Evolutionary conservation across 768 basidiomycete species (phyloP).

Genomic region (Suillus occidentalis): DNA sequence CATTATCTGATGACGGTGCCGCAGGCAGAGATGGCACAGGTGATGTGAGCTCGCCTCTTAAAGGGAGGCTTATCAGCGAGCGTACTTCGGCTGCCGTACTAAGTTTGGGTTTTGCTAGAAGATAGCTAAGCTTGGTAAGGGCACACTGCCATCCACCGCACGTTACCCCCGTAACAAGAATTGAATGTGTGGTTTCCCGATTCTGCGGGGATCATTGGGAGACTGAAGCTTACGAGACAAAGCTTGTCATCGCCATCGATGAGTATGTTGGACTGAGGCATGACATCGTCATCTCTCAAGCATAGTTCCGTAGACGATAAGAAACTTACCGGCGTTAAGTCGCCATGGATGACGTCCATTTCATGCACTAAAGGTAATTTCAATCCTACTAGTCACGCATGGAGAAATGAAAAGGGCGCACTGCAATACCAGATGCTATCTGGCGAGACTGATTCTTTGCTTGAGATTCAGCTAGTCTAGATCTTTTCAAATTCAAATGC

Average conservation of each 20-base stretch:
- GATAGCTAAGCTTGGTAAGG: constrained; percentile 84
- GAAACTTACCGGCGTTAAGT: constrained; percentile 36
- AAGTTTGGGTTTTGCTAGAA: constrained; percentile 84
- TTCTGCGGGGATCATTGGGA: constrained; percentile 19
- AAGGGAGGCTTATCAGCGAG: constrained; percentile 68
- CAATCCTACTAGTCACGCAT: not conserved
- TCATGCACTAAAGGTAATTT: constrained; percentile 16
- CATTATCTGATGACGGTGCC: constrained; percentile 42
- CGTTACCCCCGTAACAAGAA: constrained; percentile 28
- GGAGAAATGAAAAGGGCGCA: not conserved
- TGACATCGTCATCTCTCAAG: constrained; percentile 2
- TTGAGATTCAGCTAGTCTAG: no score
- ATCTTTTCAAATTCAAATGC: not conserved
- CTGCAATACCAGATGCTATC: constrained; percentile 25
- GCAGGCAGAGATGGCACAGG: constrained; percentile 43
- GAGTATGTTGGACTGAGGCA: constrained; percentile 23
- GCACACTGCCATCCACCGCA: constrained; percentile 70
- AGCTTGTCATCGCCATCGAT: constrained; percentile 14
- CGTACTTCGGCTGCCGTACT: constrained; percentile 66
- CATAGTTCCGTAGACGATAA: not conserved
- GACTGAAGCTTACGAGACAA: constrained; percentile 33
- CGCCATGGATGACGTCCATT: constrained; percentile 36
- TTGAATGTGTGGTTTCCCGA: constrained; percentile 17
- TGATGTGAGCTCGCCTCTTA: constrained; percentile 87
- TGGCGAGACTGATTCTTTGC: constrained; percentile 20